Conservation (phyloP, 768 basidiomycete genomes). For the Rhizopogon roseolus region DNA sequence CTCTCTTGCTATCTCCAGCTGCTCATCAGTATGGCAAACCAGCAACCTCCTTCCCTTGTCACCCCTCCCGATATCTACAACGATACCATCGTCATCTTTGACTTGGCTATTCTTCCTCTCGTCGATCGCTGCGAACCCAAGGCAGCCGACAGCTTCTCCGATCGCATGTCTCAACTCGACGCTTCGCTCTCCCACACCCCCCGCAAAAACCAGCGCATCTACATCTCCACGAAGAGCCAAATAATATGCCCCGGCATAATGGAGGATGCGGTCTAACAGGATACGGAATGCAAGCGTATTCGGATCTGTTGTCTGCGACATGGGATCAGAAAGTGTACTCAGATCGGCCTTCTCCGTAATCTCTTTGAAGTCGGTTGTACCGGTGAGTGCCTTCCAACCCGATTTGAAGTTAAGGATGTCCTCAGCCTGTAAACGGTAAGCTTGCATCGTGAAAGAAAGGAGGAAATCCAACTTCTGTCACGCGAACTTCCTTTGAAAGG, state of each 20-base stretch:
- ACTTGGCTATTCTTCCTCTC: conserved; percentile 39
- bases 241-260: conserved; percentile 71
- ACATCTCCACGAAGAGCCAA: conserved; percentile 63
- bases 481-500: conserved; percentile 40
- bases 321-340: conserved; percentile 12
- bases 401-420: conserved; percentile 70
- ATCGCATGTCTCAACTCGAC: conserved; percentile 57
- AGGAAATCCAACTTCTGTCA: conserved; percentile 40
- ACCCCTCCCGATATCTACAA: conserved; percentile 41
- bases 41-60: conserved; percentile 34
- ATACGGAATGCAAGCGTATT: conserved; percentile 70
- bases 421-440: conserved; percentile 45
- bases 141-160: conserved; percentile 44
- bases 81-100: conserved; percentile 30
- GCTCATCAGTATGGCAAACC: conserved; percentile 66
- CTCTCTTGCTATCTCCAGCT: conserved; percentile 45
- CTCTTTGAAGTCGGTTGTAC: conserved; percentile 77
- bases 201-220: conserved; percentile 81
- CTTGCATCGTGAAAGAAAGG: not conserved
- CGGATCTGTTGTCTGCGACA: conserved; percentile 23
- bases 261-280: conserved; percentile 70
- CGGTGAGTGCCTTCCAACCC: conserved; percentile 76
- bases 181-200: conserved; percentile 83
- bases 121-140: conserved; percentile 58
- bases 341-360: conserved; percentile 46